These are phyloP conservation scores for Tylopilus rubrobrunneus DNA, from an alignment of 768 basidiomycete species.

Conservation along the genomic window DNA sequence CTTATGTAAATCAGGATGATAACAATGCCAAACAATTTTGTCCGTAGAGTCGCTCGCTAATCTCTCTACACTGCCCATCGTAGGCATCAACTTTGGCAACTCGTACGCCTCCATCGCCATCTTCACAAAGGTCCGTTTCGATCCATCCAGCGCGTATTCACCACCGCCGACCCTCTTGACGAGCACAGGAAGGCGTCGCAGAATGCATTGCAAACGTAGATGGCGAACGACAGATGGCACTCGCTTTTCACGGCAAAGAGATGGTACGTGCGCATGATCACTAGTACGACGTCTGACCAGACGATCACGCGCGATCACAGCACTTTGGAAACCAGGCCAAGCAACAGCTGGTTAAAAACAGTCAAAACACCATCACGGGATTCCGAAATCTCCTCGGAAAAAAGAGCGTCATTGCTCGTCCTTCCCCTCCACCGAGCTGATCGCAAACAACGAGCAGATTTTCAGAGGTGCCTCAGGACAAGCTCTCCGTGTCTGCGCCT, in stretches of 20 bases:
- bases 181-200: constrained; percentile 74
- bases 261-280: constrained; percentile 46
- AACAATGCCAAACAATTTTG: no score
- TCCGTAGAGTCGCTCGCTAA: constrained; percentile 42
- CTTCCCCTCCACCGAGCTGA: background rate
- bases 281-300: background rate
- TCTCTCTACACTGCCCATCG: constrained; percentile 48
- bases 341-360: constrained; percentile 92
- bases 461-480: constrained; percentile 63
- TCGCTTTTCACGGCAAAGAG: constrained; percentile 90
- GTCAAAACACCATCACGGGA: constrained; percentile 89
- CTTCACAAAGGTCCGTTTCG: constrained; percentile 78
- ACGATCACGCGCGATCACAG: constrained; percentile 38
- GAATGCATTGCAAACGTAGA: constrained; percentile 98
- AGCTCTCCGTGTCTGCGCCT: constrained; percentile 54
- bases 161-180: background rate
- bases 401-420: constrained; percentile 50
- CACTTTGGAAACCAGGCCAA: constrained; percentile 96
- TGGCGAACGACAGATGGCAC: constrained; percentile 95
- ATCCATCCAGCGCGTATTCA: background rate
- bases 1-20: no score
- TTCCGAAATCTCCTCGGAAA: constrained; percentile 93
- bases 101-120: constrained; percentile 94
- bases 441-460: constrained; percentile 43
- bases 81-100: constrained; percentile 97